Conservation (phyloP, 345 rosid genomes). For the Aethionema arabicum region DNA sequence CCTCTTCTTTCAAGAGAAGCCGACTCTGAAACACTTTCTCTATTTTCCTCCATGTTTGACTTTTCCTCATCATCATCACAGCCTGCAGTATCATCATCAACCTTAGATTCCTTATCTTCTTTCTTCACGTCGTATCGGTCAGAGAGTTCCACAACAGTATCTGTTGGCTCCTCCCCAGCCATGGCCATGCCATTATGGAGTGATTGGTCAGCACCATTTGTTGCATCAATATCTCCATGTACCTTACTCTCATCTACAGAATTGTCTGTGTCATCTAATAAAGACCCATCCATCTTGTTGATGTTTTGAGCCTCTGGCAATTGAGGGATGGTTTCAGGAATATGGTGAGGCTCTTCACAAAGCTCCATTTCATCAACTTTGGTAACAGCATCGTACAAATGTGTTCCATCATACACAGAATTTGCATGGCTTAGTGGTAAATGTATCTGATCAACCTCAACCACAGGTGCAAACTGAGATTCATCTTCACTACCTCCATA, state of each 20-base stretch:
- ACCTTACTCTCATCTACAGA: constrained; percentile 35
- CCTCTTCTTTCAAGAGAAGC: constrained; percentile 36
- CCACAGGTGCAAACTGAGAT: constrained; percentile 49
- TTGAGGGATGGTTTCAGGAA: constrained; percentile 26
- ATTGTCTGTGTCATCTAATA: constrained; percentile 29
- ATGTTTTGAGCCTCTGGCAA: constrained; percentile 35
- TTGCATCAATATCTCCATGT: constrained; percentile 29
- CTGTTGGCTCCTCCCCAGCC: constrained; percentile 25
- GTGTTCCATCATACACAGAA: constrained; percentile 43
- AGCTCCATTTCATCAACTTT: constrained; percentile 51
- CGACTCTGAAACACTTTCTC: constrained; percentile 31
- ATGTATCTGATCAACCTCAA: constrained; percentile 55
- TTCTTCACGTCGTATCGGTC: constrained; percentile 39
- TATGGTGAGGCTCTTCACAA: constrained; percentile 25
- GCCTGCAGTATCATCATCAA: constrained; percentile 27
- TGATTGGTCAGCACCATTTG: constrained; percentile 30
- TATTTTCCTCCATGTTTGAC: constrained; percentile 28
- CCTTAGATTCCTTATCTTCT: constrained; percentile 43
- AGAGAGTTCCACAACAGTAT: constrained; percentile 30
- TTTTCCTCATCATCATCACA: constrained; percentile 27
- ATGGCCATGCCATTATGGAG: constrained; percentile 29
- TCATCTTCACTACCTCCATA: constrained; percentile 56
- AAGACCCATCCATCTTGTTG: constrained; percentile 39
- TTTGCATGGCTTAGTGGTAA: constrained; percentile 38
- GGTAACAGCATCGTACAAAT: constrained; percentile 38